phyloP scores from a whole-genome alignment of 441 rosid species.

The Jatropha multifida region DNA sequence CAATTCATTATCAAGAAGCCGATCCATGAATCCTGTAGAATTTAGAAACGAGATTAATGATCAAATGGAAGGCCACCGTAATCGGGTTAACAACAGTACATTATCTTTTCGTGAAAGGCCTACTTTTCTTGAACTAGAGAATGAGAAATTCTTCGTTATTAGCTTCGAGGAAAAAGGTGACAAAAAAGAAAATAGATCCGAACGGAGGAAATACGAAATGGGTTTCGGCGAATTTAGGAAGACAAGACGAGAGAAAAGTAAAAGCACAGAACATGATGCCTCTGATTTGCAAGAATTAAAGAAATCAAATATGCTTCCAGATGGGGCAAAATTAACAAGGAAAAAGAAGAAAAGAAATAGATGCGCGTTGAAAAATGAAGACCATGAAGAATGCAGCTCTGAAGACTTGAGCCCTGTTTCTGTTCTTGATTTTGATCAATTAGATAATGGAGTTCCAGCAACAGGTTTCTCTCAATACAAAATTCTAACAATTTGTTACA shows the following conservation, averaged over 20 bases:
- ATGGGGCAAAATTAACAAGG: constrained; percentile 28
- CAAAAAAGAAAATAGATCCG: constrained; percentile 10
- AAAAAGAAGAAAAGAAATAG: constrained; percentile 24
- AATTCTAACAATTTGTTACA: not conserved
- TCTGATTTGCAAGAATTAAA: not conserved
- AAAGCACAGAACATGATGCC: constrained; percentile 25
- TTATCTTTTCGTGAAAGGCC: constrained; percentile 37
- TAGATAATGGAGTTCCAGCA: constrained; percentile 27
- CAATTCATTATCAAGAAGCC: constrained; percentile 43
- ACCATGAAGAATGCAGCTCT: constrained; percentile 47
- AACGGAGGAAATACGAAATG: constrained; percentile 23
- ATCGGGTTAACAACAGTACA: constrained; percentile 37
- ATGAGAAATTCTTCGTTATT: constrained; percentile 60
- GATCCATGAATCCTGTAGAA: constrained; percentile 45
- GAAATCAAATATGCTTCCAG: not conserved
- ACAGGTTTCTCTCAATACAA: constrained; percentile 36
- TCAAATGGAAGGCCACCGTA: constrained; percentile 28
- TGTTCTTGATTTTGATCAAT: constrained; percentile 67
- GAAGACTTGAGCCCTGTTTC: constrained; percentile 89
- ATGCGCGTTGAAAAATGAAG: constrained; percentile 27
- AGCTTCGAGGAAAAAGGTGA: constrained; percentile 46
- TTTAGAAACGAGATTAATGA: constrained; percentile 22
- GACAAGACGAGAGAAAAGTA: constrained; percentile 24
- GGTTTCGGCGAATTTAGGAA: constrained; percentile 33
- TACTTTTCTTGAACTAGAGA: constrained; percentile 56